Evolutionary conservation across 2,329 filamentous ascomycete species (phyloP), one percentile per base, ranked within the genome.

Genomic region (Meredithiella fracta): DNA sequence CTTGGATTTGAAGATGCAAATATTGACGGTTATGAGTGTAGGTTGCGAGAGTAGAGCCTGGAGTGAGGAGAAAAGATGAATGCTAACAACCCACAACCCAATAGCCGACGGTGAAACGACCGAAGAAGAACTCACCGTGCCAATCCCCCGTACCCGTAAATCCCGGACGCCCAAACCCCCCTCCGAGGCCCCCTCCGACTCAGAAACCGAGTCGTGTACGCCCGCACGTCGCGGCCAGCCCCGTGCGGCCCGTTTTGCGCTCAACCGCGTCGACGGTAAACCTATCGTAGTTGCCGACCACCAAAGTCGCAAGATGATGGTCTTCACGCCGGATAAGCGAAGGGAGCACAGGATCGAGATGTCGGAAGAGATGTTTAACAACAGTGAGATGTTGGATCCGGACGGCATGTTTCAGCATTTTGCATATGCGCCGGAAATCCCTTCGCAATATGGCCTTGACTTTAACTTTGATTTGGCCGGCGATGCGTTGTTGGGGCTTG

Each of bases 391-490:
- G 40, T 44, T 44, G 11, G 40, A 44, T 22, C 29, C 25, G 29
- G 89, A 88, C 66, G 89, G 85, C 63, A 79, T 84, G 3, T 80
- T 83, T 55, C 74, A 75, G 9, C 40, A 44, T n/a, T 44, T 44
- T 44, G 40, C 40, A 4, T 22, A 44, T 20, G 40, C 40, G 1
- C 40, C 40, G 11, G 40, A 44, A n/a, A 44, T 44, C 20, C 40
- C 40, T 9, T 44, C 20, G 8, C 40, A 44, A n/a, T n/a, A 44
- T n/a, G 11, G 20, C n/a, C 20, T 44, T 4, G 20, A 44, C 20
- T 17, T 22, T 8, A 22, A 7, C 40, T 17, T 44, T n/a, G 40
- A 44, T n/a, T n/a, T 44, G 11, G n/a, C 15, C 11, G n/a, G 3
- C 2, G 15, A 17, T 44, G 40, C 40, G 14, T n/a, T 22, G 40